These are phyloP conservation scores for Corymbia citriodora DNA, from an alignment of 441 rosid species.

Conservation along the genomic window DNA sequence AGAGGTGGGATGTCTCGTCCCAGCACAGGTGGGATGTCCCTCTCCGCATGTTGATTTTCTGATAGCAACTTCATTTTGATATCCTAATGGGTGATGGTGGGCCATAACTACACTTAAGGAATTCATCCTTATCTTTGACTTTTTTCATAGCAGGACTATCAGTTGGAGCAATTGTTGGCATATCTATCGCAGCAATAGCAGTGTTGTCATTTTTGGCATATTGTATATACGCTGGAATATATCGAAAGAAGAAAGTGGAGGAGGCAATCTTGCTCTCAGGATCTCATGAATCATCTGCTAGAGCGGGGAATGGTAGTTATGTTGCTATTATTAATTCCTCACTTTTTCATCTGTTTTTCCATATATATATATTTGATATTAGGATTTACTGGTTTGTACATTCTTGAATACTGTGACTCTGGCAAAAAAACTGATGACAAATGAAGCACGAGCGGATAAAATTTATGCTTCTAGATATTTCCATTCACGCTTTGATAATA, in stretches of 20 bases:
- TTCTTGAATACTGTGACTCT: neutral
- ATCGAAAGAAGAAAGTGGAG: conserved; percentile 35
- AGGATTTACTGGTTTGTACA: neutral
- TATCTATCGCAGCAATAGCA: conserved; percentile 29
- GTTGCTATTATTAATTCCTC: neutral
- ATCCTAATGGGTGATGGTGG: conserved; percentile 6
- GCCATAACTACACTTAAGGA: conserved; percentile 6
- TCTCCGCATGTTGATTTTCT: conserved; percentile 20
- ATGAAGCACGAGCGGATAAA: neutral
- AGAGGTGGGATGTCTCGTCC: conserved; percentile 36
- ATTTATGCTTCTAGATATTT: neutral
- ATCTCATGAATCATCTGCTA: conserved; percentile 25
- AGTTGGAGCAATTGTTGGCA: conserved; percentile 44
- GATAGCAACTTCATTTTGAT: conserved; percentile 15
- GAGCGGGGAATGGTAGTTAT: conserved; percentile 28
- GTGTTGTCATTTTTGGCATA: conserved; percentile 23
- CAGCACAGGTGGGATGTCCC: conserved; percentile 67
- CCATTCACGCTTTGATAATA: neutral
- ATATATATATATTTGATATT: neutral
- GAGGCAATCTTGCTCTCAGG: conserved; percentile 11
- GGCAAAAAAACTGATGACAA: neutral
- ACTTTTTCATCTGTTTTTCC: neutral
- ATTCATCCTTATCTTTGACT: conserved; percentile 16
- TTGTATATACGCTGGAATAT: conserved; percentile 19
- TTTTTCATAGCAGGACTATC: conserved; percentile 33